phyloP scores from a whole-genome alignment of 75 land plant species.

The Gnetum montanum region DNA sequence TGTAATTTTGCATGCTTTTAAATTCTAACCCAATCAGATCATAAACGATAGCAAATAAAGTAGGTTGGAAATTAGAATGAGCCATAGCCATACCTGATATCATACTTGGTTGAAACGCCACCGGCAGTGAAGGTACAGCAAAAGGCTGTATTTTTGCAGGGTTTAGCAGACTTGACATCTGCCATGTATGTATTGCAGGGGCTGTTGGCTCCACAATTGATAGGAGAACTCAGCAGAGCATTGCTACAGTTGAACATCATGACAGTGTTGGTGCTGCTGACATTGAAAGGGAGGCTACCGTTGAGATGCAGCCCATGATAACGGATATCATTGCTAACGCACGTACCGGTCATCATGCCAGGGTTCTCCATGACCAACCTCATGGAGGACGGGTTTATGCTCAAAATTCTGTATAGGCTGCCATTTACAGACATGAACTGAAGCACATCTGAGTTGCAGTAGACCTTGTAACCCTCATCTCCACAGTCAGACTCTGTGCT shows the following conservation, averaged over 20 bases:
- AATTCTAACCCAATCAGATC: too few species aligned
- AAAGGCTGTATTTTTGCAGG: background rate
- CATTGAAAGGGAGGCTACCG: conserved; percentile 25
- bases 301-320: conserved; percentile 20
- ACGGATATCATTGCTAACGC: conserved; percentile 22
- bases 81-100: too few species aligned
- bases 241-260: conserved; percentile 26
- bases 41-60: too few species aligned
- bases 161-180: background rate
- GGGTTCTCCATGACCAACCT: conserved; percentile 31
- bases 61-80: too few species aligned
- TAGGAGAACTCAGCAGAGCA: conserved; percentile 15
- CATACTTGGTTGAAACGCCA: too few species aligned
- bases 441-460: too few species aligned
- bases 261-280: conserved; percentile 28
- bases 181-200: conserved; percentile 39
- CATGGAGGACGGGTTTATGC: conserved; percentile 21
- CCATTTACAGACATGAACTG: conserved; percentile 25
- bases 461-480: too few species aligned
- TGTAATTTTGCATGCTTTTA: too few species aligned
- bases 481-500: too few species aligned
- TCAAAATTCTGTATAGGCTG: conserved; percentile 20
- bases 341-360: conserved; percentile 9
- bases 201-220: conserved; percentile 24
- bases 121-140: conserved; percentile 10